phyloP scores from a whole-genome alignment of 2,329 filamentous ascomycete genomes.

The Phaeoacremonium minimum region DNA sequence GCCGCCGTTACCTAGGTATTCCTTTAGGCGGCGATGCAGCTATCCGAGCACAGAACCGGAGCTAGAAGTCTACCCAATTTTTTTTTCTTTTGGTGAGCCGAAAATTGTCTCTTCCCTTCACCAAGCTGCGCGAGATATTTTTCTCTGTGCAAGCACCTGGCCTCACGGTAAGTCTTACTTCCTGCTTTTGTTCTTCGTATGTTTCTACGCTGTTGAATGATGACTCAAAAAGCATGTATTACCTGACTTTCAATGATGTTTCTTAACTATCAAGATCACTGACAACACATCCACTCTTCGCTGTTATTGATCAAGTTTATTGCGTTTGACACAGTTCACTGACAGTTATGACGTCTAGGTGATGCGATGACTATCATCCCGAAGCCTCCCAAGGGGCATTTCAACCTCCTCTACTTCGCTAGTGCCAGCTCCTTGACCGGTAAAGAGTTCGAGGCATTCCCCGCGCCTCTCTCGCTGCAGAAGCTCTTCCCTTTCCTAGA shows the following conservation, averaged over 20 bases:
- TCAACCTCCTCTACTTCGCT: conserved; percentile 80
- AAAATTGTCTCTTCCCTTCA: no score
- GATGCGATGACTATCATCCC: conserved; percentile 21
- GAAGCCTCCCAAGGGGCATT: conserved; percentile 58
- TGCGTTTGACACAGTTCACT: neutral
- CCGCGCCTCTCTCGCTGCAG: conserved; percentile 59
- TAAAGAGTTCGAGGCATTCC: conserved; percentile 61
- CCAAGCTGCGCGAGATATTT: no score
- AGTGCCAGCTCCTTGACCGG: conserved; percentile 66
- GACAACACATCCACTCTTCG: conserved; percentile 30
- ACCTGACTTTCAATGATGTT: conserved; percentile 47
- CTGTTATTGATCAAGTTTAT: neutral
- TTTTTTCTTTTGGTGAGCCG: no score
- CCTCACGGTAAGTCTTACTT: conserved; percentile 25
- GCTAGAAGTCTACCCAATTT: no score
- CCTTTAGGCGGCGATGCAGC: no score
- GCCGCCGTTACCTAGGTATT: no score
- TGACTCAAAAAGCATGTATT: conserved; percentile 34
- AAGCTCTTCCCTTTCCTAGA: conserved; percentile 67
- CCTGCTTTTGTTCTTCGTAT: neutral
- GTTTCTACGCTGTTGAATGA: conserved; percentile 19
- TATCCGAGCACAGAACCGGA: no score
- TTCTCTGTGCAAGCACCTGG: no score
- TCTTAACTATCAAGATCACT: conserved; percentile 70
- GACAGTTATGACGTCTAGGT: no score